These are phyloP conservation scores for Calamus simplicifolius DNA, from an alignment of 176 grass and related monocot genomes.

Conservation along the genomic window DNA sequence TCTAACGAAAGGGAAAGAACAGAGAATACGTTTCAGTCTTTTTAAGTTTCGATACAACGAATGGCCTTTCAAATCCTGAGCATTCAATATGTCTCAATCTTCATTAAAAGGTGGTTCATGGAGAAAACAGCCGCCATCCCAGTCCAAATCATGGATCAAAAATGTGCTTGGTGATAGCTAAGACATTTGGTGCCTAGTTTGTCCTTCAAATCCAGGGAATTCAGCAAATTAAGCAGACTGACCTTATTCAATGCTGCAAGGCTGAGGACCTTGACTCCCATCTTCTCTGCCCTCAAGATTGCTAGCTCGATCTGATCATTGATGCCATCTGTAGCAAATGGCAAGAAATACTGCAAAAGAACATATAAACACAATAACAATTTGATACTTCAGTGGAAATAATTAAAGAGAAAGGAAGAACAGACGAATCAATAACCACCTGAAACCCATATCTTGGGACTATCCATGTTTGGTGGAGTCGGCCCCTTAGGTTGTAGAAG, in stretches of 20 bases:
- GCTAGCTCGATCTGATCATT: conserved; percentile 80
- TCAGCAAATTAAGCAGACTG: neutral
- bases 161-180: no score
- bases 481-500: conserved; percentile 58
- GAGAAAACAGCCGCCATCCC: no score
- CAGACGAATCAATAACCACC: conserved; percentile 19
- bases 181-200: no score
- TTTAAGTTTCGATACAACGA: no score
- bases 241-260: conserved; percentile 94
- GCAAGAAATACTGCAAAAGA: conserved; percentile 59
- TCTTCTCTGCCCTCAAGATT: conserved; percentile 69
- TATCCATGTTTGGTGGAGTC: conserved; percentile 64
- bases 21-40: neutral
- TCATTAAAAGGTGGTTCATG: no score
- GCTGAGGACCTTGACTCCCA: conserved; percentile 88
- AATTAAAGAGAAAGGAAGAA: neutral
- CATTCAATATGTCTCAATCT: no score
- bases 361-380: no score
- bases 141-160: no score
- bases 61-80: no score
- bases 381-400: no score
- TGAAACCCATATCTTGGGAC: conserved; percentile 85
- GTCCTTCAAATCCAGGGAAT: no score
- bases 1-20: conserved; percentile 19
- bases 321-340: conserved; percentile 64